Base-by-base conservation (phyloP, 2,329 filamentous ascomycete species). In the Alternaria angustiovoidea region DNA sequence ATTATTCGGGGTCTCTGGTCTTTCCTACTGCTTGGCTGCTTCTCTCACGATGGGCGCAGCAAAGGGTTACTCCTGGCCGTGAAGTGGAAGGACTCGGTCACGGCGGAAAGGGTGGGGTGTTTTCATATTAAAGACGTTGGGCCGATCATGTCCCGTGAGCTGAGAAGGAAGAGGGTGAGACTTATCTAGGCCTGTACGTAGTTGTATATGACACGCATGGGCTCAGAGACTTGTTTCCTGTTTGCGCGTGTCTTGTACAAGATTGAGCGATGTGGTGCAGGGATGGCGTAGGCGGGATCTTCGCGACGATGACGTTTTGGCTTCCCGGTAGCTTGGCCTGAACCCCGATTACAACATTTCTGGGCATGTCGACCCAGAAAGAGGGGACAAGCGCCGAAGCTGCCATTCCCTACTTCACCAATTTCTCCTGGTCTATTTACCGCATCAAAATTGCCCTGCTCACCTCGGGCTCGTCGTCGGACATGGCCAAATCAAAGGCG, bases 401-500 rank as follows among this genome's bases (percentile, higher is more conserved):
- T 42, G 49, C 20, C 9, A 72, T 70, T 58, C 63, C 65, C 51
- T 66, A 65, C 54, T 66, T 67, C 41, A 59, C 62, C 32, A 49
- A 63, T 51, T 54, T 65, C 43, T 60, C 64, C 51, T 67, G 63
- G 51, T 60, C 56, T 28, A 66, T 67, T 18, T 70, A 67, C 39
- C 53, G 56, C 53, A 51, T 69, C 18, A 65, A 66, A 60, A 70
- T 65, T 49, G 56, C 65, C 48, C 59, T 69, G 59, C 58, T 69
- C 57, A 54, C 56, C 53, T 62, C 64, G 59, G 64, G 64, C 68
- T 54, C 59, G 26, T 54, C 55, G 46, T 63, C 64, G 56, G 65
- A 61, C 62, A 78, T 78, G 76, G 71, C 73, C 41, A 79, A 81
- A 67, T 77, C 75, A 59, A 69, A 75, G 59, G 76, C 75, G 51